Evolutionary conservation across 192 early-diverging fungal genomes (phyloP).

Genomic region (Umbelopsis ramanniana): DNA sequence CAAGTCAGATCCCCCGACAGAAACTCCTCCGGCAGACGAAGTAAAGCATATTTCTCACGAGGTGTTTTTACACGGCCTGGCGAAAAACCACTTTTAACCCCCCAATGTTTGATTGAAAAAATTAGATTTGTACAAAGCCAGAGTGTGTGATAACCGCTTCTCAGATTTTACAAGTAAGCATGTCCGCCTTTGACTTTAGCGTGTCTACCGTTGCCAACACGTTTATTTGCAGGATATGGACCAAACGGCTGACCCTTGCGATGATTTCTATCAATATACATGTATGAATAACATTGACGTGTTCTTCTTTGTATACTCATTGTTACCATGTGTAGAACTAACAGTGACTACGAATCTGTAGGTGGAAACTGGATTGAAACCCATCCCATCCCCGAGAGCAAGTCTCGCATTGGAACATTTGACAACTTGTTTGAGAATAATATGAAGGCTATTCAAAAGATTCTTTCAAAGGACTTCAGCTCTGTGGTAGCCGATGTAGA

Average conservation of each 20-base stretch:
- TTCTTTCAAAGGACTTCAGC: slow-evolving; percentile 49
- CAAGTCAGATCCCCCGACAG: slow-evolving; percentile 6
- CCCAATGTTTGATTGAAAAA: not conserved
- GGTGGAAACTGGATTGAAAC: slow-evolving; percentile 59
- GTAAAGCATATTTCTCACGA: not conserved
- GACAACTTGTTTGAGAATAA: slow-evolving; percentile 24
- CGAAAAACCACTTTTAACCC: not conserved
- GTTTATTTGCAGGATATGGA: slow-evolving; percentile 50
- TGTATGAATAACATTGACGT: slow-evolving; percentile 47
- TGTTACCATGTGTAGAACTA: not conserved
- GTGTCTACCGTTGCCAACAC: not conserved
- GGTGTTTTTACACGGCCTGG: no score
- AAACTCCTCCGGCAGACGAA: slow-evolving; percentile 23
- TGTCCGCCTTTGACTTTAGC: not conserved
- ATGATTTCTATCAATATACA: slow-evolving; percentile 69
- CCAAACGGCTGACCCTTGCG: slow-evolving; percentile 60
- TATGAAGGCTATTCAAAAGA: slow-evolving; percentile 45
- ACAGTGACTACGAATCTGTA: slow-evolving; percentile 20
- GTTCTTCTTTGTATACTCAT: not conserved
- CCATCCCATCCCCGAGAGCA: slow-evolving; percentile 67
- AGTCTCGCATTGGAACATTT: slow-evolving; percentile 40
- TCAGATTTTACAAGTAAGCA: slow-evolving; percentile 50
- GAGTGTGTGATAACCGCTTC: slow-evolving; percentile 70
- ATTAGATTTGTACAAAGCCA: slow-evolving; percentile 50
- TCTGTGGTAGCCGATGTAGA: slow-evolving; percentile 27